A percentile compares a stretch with the other conserved stretches of the same genome.
phyloP scores from a whole-genome alignment of 805 yeast species.

The Saccharomyces eubayanus region DNA sequence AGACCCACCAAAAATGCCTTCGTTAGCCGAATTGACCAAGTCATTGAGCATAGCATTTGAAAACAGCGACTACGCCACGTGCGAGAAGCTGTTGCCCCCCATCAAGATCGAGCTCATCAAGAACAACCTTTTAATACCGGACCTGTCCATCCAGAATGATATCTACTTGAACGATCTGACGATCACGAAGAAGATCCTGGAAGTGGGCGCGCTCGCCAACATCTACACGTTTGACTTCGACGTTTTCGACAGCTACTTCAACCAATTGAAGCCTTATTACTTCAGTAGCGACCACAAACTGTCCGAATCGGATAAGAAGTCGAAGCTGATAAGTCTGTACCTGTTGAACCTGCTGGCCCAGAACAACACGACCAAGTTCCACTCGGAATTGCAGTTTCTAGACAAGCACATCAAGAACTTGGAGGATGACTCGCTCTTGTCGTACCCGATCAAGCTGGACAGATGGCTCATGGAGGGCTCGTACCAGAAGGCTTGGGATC shows the following conservation, averaged over 20 bases:
- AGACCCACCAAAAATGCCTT: constrained; percentile 26
- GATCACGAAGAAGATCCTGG: constrained; percentile 75
- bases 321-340: constrained; percentile 68
- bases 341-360: constrained; percentile 69
- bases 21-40: constrained; percentile 61
- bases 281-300: constrained; percentile 31
- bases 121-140: constrained; percentile 69
- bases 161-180: constrained; percentile 53
- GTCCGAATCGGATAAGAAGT: constrained; percentile 48
- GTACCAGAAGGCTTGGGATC: constrained; percentile 82
- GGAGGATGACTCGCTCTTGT: constrained; percentile 62
- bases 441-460: constrained; percentile 83
- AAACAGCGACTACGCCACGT: constrained; percentile 49
- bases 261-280: constrained; percentile 75
- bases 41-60: constrained; percentile 61
- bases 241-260: constrained; percentile 62
- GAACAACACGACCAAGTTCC: constrained; percentile 81
- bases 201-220: constrained; percentile 77
- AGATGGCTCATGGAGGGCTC: constrained; percentile 95
- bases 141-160: constrained; percentile 31
- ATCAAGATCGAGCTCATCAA: constrained; percentile 75
- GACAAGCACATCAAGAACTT: constrained; percentile 37
- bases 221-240: constrained; percentile 54
- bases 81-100: constrained; percentile 55
- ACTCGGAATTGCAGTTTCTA: constrained; percentile 75